Evolutionary conservation across 2,329 filamentous ascomycete genomes (phyloP).

Genomic region (Exophiala alcalophila): DNA sequence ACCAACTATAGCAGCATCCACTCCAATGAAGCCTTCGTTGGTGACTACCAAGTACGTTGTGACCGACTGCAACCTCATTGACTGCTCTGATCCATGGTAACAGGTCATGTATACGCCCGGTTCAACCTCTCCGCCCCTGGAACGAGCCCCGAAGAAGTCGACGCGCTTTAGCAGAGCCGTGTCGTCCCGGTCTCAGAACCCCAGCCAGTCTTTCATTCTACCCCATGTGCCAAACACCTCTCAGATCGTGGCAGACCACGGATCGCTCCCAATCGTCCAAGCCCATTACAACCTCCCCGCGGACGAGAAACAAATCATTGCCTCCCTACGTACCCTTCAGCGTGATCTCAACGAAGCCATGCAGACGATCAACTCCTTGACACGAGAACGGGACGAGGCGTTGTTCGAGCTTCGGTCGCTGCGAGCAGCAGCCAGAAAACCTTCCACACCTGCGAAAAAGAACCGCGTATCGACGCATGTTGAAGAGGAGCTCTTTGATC

Average conservation of each 20-base stretch:
- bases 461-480: slow-evolving; percentile 16
- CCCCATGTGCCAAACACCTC: slow-evolving; percentile 32
- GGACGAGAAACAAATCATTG: slow-evolving; percentile 32
- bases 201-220: slow-evolving; percentile 29
- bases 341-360: slow-evolving; percentile 30
- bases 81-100: no score
- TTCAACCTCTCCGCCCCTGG: slow-evolving; percentile 27
- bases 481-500: slow-evolving; percentile 30
- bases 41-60: slow-evolving; percentile 28
- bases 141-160: slow-evolving; percentile 24
- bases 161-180: slow-evolving; percentile 28
- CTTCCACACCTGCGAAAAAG: slow-evolving; percentile 18
- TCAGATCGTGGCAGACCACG: slow-evolving; percentile 28
- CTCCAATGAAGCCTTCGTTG: slow-evolving; percentile 30
- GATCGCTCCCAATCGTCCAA: slow-evolving; percentile 27
- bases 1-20: slow-evolving; percentile 32
- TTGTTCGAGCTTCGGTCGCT: slow-evolving; percentile 28
- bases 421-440: slow-evolving; percentile 22
- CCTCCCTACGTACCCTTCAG: slow-evolving; percentile 30
- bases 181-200: slow-evolving; percentile 22
- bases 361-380: slow-evolving; percentile 28
- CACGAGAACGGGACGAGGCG: slow-evolving; percentile 29
- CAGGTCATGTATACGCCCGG: slow-evolving; percentile 32
- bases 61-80: no score
- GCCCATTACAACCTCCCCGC: slow-evolving; percentile 29